phyloP scores from a whole-genome alignment of 169 alveolate genomes.

The Fabrea salina region DNA sequence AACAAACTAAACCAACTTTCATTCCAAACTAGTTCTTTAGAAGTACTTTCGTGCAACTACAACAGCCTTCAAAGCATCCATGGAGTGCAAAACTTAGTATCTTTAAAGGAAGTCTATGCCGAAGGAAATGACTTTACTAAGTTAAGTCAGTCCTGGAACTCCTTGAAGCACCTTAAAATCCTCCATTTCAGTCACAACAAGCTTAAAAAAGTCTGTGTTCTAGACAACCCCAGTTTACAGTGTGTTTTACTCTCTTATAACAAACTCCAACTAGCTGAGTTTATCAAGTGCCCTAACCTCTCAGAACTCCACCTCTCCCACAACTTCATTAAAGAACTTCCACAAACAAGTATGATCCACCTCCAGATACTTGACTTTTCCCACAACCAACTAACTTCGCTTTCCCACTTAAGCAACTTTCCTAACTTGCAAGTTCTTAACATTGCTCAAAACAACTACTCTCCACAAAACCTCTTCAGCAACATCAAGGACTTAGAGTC shows the following conservation, averaged over 20 bases:
- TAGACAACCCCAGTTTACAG: background rate
- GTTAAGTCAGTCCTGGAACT: background rate
- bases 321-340: background rate
- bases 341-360: background rate
- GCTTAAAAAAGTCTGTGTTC: background rate
- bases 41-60: background rate
- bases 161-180: background rate
- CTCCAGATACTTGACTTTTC: background rate
- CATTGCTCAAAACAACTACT: no score
- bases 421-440: no score
- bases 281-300: background rate
- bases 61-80: background rate
- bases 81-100: background rate
- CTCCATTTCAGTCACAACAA: background rate
- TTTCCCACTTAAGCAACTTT: background rate
- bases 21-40: background rate
- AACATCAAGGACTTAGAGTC: background rate
- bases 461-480: no score
- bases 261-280: no score
- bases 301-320: background rate
- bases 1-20: background rate
- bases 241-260: no score
- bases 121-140: background rate
- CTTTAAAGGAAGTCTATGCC: background rate
- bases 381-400: background rate